These are phyloP conservation scores for Andrographis paniculata DNA, from an alignment of 305 asterid species.

Conservation along the genomic window DNA sequence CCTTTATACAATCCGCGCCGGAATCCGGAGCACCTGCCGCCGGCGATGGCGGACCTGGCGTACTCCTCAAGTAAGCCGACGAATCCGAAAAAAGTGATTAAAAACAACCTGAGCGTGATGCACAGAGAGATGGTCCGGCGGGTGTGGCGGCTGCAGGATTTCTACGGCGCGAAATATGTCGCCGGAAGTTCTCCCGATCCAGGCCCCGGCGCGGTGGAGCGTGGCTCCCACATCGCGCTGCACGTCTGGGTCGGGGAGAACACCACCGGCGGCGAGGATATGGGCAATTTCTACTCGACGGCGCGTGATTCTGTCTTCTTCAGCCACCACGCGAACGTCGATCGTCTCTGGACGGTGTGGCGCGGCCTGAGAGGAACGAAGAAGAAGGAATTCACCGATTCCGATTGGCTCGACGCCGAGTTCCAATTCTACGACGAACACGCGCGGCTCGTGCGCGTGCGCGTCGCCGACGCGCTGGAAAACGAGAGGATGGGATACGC, in stretches of 20 bases:
- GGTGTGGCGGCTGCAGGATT: slow-evolving; percentile 18
- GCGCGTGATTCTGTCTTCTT: slow-evolving; percentile 26
- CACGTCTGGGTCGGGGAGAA: slow-evolving; percentile 30
- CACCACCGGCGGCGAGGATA: slow-evolving; percentile 15
- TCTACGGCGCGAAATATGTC: slow-evolving; percentile 28
- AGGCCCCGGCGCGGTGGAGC: slow-evolving; percentile 36
- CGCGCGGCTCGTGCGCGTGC: slow-evolving; percentile 16
- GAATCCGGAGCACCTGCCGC: slow-evolving; percentile 29
- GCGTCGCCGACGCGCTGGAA: slow-evolving; percentile 14
- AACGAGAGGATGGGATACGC: slow-evolving; percentile 18
- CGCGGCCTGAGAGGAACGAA: slow-evolving; percentile 14
- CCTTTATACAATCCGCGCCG: slow-evolving; percentile 24
- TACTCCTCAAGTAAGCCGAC: slow-evolving; percentile 18
- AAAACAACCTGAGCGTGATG: slow-evolving; percentile 32
- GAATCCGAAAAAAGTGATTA: slow-evolving; percentile 18
- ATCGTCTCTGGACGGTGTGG: slow-evolving; percentile 24
- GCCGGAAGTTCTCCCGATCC: slow-evolving; percentile 29
- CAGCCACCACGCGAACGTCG: slow-evolving; percentile 27
- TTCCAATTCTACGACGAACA: slow-evolving; percentile 25
- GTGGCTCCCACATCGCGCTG: slow-evolving; percentile 33
- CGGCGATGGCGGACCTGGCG: slow-evolving; percentile 33
- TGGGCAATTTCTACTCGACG: slow-evolving; percentile 30
- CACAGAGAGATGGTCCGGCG: slow-evolving; percentile 35
- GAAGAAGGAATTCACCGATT: slow-evolving; percentile 18
- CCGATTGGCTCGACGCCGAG: slow-evolving; percentile 24